Base-by-base conservation (phyloP, 352 stramenopile genomes). In the Phytophthora cajani region DNA sequence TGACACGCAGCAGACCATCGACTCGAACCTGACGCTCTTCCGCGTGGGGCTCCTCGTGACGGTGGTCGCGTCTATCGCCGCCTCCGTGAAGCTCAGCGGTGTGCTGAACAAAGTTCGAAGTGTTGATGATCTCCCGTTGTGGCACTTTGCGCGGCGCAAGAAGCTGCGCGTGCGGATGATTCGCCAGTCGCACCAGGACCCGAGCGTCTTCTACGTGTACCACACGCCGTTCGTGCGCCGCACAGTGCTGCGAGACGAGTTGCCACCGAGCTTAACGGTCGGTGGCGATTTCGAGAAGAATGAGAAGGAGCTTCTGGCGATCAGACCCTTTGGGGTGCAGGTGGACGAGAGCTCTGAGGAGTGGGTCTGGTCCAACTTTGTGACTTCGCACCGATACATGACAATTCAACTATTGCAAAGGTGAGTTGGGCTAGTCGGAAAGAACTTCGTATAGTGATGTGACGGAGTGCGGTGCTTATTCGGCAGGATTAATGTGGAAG, bases 201-300 rank as follows among this genome's bases (percentile, higher is more conserved):
- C 88, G 46, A 94, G 77, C 63, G 56, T 94, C 8, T 91, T 95
- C 32, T 93, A 92, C 63, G 87, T 95, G 46, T 93, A 93, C 64
- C 88, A 95, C 66, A 91, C 85, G 53, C 88, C 88, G 32, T 85
- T 92, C 32, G 32, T 86, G 23, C 81, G 88, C 1, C 85, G 88
- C 12, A 72, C 77, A 23, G 16, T 93, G 32, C 60, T 94, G 46
- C 75, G 81, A 47, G 88, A 95, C 63, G 81, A 77, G 12, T 49
- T 92, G 17, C 84, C 88, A 0, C 60, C 56, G 25, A 63, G 56
- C 58, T 63, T 71, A 33, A 57, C 44, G 12, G 72, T 68, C 32
- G 54, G 62, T 17, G 33, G n/a, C 3, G 27, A 44, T 54, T 5
- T 40, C 5, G 44, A 57, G 42, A 69, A 60, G 23, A 69, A 71